Percentiles rank a stretch among this genome's conserved stretches.
Conservation (phyloP, 495 filamentous ascomycete species). For the Neurospora sp. region DNA sequence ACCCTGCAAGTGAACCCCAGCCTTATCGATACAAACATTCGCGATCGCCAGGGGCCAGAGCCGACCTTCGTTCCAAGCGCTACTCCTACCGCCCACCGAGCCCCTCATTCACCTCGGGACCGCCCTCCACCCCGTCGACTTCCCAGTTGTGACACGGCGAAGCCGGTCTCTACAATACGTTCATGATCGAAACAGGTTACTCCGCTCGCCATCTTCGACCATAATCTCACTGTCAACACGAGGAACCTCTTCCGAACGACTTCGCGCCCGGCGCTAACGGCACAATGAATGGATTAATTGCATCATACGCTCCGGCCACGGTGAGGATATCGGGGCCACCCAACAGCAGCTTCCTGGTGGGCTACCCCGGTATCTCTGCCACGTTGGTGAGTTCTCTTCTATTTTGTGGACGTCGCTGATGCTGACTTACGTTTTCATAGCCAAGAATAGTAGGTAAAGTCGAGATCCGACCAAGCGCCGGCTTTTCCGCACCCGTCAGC, state of each 20-base stretch:
- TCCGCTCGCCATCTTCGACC: constrained; percentile 8
- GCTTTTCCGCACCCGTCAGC: constrained; percentile 75
- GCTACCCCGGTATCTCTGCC: constrained; percentile 95
- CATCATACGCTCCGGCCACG: constrained; percentile 47
- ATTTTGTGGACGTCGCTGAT: background rate
- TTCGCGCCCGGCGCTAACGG: constrained; percentile 10
- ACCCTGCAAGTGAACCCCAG: background rate
- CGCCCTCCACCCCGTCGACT: background rate
- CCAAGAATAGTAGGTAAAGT: constrained; percentile 96
- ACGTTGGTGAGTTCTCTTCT: constrained; percentile 62
- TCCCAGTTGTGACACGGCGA: constrained; percentile 10
- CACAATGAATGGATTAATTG: constrained; percentile 21
- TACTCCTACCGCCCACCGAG: constrained; percentile 3
- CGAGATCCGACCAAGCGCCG: constrained; percentile 79
- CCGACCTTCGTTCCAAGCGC: background rate
- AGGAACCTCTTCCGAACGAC: background rate
- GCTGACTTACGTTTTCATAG: constrained; percentile 36
- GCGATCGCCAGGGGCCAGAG: constrained; percentile 4
- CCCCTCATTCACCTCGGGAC: constrained; percentile 12
- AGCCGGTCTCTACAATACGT: constrained; percentile 10
- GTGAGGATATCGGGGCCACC: constrained; percentile 96
- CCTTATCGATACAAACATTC: constrained; percentile 20
- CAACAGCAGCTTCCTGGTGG: constrained; percentile 92
- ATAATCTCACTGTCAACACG: constrained; percentile 1
- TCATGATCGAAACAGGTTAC: constrained; percentile 17